A percentile compares a stretch with the other conserved stretches of the same genome.
Evolutionary conservation across 768 basidiomycete species (phyloP).

Genomic region (Vararia minispora): DNA sequence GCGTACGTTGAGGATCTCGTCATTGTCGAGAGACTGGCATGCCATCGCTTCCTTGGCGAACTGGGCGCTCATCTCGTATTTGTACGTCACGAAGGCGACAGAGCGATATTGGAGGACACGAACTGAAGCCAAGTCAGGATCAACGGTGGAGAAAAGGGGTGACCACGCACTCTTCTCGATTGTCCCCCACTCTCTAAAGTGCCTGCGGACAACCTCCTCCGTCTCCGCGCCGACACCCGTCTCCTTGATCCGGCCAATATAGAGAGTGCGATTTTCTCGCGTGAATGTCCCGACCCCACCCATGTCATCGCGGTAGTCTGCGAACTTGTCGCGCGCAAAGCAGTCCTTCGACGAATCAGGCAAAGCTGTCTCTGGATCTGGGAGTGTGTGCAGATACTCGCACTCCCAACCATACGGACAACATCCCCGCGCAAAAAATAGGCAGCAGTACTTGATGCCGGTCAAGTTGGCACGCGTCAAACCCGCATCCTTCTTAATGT

Average conservation of each 20-base stretch:
- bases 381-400: constrained; percentile 88
- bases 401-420: constrained; percentile 99
- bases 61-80: constrained; percentile 73
- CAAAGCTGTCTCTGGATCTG: constrained; percentile 51
- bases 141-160: not conserved
- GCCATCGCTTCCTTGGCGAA: constrained; percentile 99
- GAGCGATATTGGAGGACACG: constrained; percentile 89
- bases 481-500: constrained; percentile 79
- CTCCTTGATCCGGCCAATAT: constrained; percentile 91
- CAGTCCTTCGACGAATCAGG: constrained; percentile 95
- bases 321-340: constrained; percentile 93
- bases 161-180: constrained; percentile 74
- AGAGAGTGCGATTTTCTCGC: constrained; percentile 87
- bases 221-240: constrained; percentile 82
- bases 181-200: constrained; percentile 94
- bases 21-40: constrained; percentile 92
- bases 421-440: constrained; percentile 93
- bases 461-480: constrained; percentile 93
- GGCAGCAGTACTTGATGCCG: constrained; percentile 84
- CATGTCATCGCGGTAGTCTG: constrained; percentile 98
- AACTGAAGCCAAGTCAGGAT: constrained; percentile 35
- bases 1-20: constrained; percentile 95
- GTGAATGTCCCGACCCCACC: constrained; percentile 97
- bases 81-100: constrained; percentile 96
- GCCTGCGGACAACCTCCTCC: constrained; percentile 80